Evolutionary conservation across 1,284 basidiomycete species (phyloP), one percentile per base, ranked within the genome.

Genomic region (Leucocoprinus gongylophorus): DNA sequence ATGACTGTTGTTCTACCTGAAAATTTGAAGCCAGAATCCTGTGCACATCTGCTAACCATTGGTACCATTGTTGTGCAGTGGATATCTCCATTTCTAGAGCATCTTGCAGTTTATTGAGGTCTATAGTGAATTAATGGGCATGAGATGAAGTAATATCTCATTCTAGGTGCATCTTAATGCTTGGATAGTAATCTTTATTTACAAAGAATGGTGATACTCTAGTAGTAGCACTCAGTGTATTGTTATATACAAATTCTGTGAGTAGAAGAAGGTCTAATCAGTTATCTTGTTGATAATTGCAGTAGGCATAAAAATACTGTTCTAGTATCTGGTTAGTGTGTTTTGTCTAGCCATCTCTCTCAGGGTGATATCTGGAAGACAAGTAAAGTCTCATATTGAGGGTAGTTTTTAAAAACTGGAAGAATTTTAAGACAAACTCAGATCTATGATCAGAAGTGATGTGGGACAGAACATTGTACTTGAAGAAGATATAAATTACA

Each of bases 211-310:
- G 39, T 8, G 39, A 41, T 18, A 41, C 15, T 5, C 39, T 18
- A 53, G 67, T 75, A 1, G 72, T 65, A 38, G 58, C 48, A 46
- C 64, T 72, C 17, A 60, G 54, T 6, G 55, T 42, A 41, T 75
- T 76, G 57, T 79, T 78, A 60, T 71, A 75, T 0, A 64, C 61
- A 53, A 79, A 79, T 57, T 75, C n/a, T n/a, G n/a, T n/a, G n/a
- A n/a, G n/a, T n/a, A n/a, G n/a, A n/a, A n/a, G n/a, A n/a, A n/a
- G n/a, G n/a, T n/a, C n/a, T n/a, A n/a, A n/a, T n/a, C n/a, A n/a
- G n/a, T n/a, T n/a, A n/a, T n/a, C n/a, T n/a, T n/a, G n/a, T n/a
- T n/a, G n/a, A n/a, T n/a, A n/a, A n/a, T n/a, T n/a, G n/a, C n/a
- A n/a, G n/a, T n/a, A n/a, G n/a, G n/a, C n/a, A n/a, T n/a, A n/a